These are phyloP conservation scores for Diplodia mutila DNA, from an alignment of 2,329 filamentous ascomycete species.

Conservation along the genomic window DNA sequence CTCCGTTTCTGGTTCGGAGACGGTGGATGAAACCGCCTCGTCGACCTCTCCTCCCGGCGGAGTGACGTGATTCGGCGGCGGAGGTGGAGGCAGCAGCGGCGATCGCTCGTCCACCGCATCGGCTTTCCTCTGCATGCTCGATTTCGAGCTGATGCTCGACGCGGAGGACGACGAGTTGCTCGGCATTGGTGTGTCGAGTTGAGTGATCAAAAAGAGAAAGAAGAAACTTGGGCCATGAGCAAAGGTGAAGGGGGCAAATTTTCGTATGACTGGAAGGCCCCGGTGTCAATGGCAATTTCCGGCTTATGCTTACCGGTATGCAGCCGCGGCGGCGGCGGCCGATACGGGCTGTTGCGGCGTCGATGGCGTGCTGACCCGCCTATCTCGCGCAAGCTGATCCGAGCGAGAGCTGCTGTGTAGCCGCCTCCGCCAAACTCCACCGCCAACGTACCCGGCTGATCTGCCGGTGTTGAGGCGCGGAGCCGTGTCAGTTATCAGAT, in stretches of 20 bases:
- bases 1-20: not conserved
- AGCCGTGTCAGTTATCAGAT: no score
- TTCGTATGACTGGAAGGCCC: not conserved
- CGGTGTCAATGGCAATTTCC: not conserved
- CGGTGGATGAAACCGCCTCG: not conserved
- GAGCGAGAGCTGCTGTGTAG: not conserved
- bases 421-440: not conserved
- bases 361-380: conserved; percentile 11
- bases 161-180: not conserved
- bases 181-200: not conserved
- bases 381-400: not conserved
- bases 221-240: no score
- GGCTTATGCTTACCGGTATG: not conserved
- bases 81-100: not conserved
- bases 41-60: not conserved
- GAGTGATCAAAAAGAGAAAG: not conserved
- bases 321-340: not conserved
- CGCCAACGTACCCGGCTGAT: not conserved
- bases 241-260: no score
- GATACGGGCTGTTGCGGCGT: not conserved
- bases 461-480: no score
- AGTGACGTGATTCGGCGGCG: no score
- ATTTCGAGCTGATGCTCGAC: not conserved
- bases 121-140: not conserved
- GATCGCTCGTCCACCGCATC: not conserved